A percentile compares a stretch with the other conserved stretches of the same genome.
These are phyloP conservation scores for Debaryomyces coudertii DNA, from an alignment of 1,139 yeast genomes.

Conservation along the genomic window DNA sequence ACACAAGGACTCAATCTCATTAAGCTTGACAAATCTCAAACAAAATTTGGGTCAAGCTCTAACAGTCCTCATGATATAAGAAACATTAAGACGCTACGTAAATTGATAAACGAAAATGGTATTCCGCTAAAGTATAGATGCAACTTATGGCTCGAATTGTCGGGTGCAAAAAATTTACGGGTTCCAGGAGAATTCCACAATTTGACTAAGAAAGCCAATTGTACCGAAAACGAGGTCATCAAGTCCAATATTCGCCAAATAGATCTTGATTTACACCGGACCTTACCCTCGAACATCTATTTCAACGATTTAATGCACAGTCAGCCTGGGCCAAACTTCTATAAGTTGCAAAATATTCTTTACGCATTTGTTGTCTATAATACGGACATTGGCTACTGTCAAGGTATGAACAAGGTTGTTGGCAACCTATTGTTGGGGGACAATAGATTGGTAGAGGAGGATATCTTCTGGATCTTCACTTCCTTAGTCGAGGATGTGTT, in stretches of 20 bases:
- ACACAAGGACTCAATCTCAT: slow-evolving; percentile 35
- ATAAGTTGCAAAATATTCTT: slow-evolving; percentile 50
- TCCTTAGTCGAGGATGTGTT: slow-evolving; percentile 55
- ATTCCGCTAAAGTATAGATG: slow-evolving; percentile 54
- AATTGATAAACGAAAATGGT: slow-evolving; percentile 45
- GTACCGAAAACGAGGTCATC: slow-evolving; percentile 22
- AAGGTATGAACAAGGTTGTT: slow-evolving; percentile 65
- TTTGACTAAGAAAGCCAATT: slow-evolving; percentile 17
- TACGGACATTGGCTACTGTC: slow-evolving; percentile 59
- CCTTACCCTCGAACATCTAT: slow-evolving; percentile 59
- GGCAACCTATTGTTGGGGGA: slow-evolving; percentile 49
- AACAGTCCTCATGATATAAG: slow-evolving; percentile 9
- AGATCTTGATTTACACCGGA: slow-evolving; percentile 56
- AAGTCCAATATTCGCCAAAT: slow-evolving; percentile 51
- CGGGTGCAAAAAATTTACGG: slow-evolving; percentile 50
- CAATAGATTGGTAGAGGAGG: slow-evolving; percentile 46
- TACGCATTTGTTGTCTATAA: slow-evolving; percentile 56
- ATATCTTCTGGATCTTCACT: slow-evolving; percentile 60
- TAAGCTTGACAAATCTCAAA: slow-evolving; percentile 18
- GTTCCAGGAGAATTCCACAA: slow-evolving; percentile 56
- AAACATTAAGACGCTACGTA: slow-evolving; percentile 29
- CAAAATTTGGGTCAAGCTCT: not conserved
- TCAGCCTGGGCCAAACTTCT: slow-evolving; percentile 58
- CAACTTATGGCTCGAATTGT: slow-evolving; percentile 56
- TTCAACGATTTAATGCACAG: slow-evolving; percentile 42